Evolutionary conservation across 352 stramenopile genomes (phyloP).

Genomic region (Phytophthora pseudosyringae): DNA sequence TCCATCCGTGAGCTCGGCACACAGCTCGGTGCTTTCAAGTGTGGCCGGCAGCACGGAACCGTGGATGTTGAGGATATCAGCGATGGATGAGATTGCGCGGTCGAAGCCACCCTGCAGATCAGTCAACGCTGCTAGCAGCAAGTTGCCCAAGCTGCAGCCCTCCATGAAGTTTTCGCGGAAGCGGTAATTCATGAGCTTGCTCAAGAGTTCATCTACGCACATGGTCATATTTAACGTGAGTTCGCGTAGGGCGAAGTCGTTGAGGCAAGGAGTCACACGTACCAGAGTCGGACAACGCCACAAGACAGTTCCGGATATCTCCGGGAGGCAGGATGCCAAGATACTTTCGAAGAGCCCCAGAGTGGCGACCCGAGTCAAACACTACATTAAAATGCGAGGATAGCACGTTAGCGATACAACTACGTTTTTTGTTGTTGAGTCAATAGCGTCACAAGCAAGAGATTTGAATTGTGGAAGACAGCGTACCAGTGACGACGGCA

Average conservation of each 20-base stretch:
- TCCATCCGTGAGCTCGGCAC: constrained; percentile 75
- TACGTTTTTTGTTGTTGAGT: too few species aligned
- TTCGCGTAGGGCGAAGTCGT: background rate
- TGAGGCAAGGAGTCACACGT: constrained; percentile 2
- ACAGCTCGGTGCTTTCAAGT: constrained; percentile 85
- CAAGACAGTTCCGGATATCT: constrained; percentile 89
- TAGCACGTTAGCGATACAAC: background rate
- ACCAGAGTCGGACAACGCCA: constrained; percentile 85
- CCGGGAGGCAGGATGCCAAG: constrained; percentile 83
- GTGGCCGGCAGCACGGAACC: constrained; percentile 82
- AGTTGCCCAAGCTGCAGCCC: constrained; percentile 82
- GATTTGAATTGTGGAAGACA: background rate
- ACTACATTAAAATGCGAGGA: constrained; percentile 38
- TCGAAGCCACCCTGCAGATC: constrained; percentile 86
- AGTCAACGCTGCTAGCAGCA: constrained; percentile 80
- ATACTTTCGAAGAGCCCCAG: constrained; percentile 81
- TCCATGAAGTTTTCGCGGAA: constrained; percentile 91
- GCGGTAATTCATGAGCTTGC: constrained; percentile 90
- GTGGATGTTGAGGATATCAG: constrained; percentile 88
- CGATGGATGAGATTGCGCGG: constrained; percentile 80
- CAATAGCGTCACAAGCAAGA: background rate
- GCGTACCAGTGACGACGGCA: constrained; percentile 78
- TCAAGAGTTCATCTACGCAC: constrained; percentile 74
- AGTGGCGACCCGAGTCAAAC: constrained; percentile 87
- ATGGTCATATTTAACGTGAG: constrained; percentile 1